phyloP scores from a whole-genome alignment of 2,329 filamentous ascomycete species.

The Cladorrhinum sp. region DNA sequence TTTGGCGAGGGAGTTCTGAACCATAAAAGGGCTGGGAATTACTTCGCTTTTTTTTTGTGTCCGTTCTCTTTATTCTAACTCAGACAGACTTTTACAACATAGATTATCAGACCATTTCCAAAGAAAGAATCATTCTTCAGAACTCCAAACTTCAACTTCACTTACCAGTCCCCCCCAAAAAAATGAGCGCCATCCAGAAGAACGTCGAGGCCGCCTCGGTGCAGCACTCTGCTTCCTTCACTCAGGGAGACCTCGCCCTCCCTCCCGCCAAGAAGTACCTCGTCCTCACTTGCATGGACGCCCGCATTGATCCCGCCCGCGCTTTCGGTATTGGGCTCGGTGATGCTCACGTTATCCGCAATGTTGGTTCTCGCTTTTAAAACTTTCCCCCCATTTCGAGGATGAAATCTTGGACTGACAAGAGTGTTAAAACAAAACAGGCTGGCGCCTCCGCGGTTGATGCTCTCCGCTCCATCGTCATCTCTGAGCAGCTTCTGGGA shows the following conservation, averaged over 20 bases:
- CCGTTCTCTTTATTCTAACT: background rate
- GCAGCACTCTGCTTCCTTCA: constrained; percentile 46
- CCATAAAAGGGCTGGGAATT: background rate
- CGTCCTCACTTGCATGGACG: constrained; percentile 79
- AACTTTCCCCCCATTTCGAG: no score
- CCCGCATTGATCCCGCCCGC: constrained; percentile 64
- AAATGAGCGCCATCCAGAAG: constrained; percentile 29
- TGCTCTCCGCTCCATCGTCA: constrained; percentile 69
- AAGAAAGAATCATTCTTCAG: background rate
- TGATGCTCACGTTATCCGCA: constrained; percentile 76
- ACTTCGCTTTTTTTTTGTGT: background rate
- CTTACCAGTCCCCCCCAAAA: background rate
- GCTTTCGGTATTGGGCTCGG: constrained; percentile 70
- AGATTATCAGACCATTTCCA: background rate
- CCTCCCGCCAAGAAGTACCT: constrained; percentile 69
- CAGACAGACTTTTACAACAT: background rate
- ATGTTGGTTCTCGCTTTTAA: constrained; percentile 36
- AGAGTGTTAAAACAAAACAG: no score
- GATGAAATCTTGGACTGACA: no score
- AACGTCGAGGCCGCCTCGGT: constrained; percentile 31
- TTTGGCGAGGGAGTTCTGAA: no score
- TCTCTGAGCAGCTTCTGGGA: constrained; percentile 75
- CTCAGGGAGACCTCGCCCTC: constrained; percentile 62
- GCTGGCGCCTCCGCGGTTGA: constrained; percentile 66
- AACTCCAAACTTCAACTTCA: background rate